Base-by-base conservation (phyloP, 2,329 filamentous ascomycete genomes). In the Aspergillus fischeri region DNA sequence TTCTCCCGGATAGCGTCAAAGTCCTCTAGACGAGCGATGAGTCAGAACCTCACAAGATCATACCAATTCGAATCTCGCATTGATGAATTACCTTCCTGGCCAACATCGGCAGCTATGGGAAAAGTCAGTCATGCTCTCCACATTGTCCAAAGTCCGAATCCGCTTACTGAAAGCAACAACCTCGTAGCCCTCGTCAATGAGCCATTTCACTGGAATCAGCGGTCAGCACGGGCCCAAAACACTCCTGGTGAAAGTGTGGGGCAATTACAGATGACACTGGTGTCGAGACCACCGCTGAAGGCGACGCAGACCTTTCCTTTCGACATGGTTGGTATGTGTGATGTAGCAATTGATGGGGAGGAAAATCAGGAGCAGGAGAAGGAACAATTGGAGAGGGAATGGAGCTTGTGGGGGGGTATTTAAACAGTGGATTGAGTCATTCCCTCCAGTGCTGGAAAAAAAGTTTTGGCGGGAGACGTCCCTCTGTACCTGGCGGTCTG, bases 1-100 rank as follows among this genome's bases (percentile, higher is more conserved):
- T 92, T 92, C 70, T 83, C 82, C 76, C 88, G 84, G 57, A 89
- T 90, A 58, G 81, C 87, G 49, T 84, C 83, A 71, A 85, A 92
- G 76, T 91, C 87, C 77, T 92, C 89, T 76, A 66, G 50, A 51
- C 41, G 11, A n/a, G 35, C 54, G 51, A 52, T 56, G 52, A 56
- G 49, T 63, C 48, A 44, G 41, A 44, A 21, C 41, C 8, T 24
- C 25, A 27, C n/a, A 24, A 45, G 42, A 27, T 14, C 42, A 21
- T 3, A 10, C n/a, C 42, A 24, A 27, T 25, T 51, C n/a, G 29
- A 28, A 24, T 28, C 49, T 44, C 7, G 32, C 41, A 28, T 25
- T 44, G 42, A 10, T 29, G 49, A 53, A 49, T 44, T 71, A 76
- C 78, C 79, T 68, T 87, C 84, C 77, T 91, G 88, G 57, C 89